Base-by-base conservation (phyloP, 352 stramenopile genomes). In the Phytophthora melonis region DNA sequence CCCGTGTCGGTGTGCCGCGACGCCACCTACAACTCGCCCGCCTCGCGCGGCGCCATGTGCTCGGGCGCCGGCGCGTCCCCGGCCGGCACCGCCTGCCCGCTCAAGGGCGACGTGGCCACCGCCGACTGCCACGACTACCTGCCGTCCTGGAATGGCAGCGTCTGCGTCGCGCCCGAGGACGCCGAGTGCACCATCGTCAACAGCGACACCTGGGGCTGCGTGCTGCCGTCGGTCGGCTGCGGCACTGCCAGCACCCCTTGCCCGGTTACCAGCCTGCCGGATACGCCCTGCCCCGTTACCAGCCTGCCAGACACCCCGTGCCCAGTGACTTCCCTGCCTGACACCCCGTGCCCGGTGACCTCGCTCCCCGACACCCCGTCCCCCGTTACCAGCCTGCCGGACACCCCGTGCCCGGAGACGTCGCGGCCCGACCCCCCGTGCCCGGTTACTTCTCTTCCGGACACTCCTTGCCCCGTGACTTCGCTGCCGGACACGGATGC, bases 171-270 rank as follows among this genome's bases (percentile, higher is more conserved):
- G 0, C 69, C 73, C 10, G 79, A 87, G 34, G 75, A 85, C 58
- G 75, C 79, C 6, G 59, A 79, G 63, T 92, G 83, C 53, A 55
- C 70, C 8, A 75, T 84, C 47, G 77, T 90, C 27, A 81, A 72
- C 21, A 63, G 66, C 3, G 59, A 65, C 49, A 72, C 76, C 1
- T 86, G 79, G 79, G 79, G 79, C 13, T 86, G 79, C 54, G 70
- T 77, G 41, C 55, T 77, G 14, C 64, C 64, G 65, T 77, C 70
- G 3, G 65, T 77, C 5, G 70, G 70, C 6, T 77, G 70, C 49
- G 70, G 65, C n/a, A 70, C 64, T 14, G 19, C 53, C 58, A 65
- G 23, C 39, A 77, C 70, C 1, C 70, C 70, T 19, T 73, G 63
- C 45, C 70, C 70, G 0, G 64, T 72, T 0, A 68, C 65, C 0